Evolutionary conservation across 176 grass and related monocot species (phyloP), one percentile per base, ranked within the genome.

Genomic region (Rhipidocladum racemiflorum): DNA sequence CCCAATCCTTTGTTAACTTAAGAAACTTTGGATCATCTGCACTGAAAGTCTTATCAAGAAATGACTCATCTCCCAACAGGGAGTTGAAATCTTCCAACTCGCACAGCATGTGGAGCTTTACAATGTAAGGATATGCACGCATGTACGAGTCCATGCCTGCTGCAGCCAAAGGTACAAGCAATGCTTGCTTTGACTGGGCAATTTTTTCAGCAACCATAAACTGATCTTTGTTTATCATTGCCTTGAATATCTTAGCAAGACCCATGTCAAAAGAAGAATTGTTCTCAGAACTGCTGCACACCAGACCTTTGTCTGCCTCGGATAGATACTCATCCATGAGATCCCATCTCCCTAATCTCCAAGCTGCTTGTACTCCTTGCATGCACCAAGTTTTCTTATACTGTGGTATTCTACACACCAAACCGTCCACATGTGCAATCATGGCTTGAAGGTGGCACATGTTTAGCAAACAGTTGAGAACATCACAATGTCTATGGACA

Each of bases 121-220:
- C 90, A 65, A 98, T 85, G 71, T 98, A 98, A 28, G 95, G 95
- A 91, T 98, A 98, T 35, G 95, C 95, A 88, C 92, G 95, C 90
- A 95, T 92, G 81, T 98, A 98, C 0, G 95, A 98, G 72, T 98
- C 95, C 95, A 95, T 98, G 57, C 95, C 95, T 72, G 95, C 95
- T 36, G 95, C 95, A 86, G 92, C 88, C 46, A 98, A 75, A 77
- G 95, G 95, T 70, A 91, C 90, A 81, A 98, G 86, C 81, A 98
- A 81, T 40, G 92, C 70, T 85, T 95, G 92, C 76, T 98, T 98
- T 72, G 88, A 98, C 70, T 93, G 88, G 43, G 79, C 71, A 82
- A 98, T 98, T 84, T 80, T 90, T 78, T 98, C 86, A 48, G 75
- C 90, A 83, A 95, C 88, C 87, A 84, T 78, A 72, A 93, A 93